Percentiles rank a stretch among this genome's conserved stretches.
These are phyloP conservation scores for Zea luxurians DNA, from an alignment of 176 grass and related monocot species.

Conservation along the genomic window DNA sequence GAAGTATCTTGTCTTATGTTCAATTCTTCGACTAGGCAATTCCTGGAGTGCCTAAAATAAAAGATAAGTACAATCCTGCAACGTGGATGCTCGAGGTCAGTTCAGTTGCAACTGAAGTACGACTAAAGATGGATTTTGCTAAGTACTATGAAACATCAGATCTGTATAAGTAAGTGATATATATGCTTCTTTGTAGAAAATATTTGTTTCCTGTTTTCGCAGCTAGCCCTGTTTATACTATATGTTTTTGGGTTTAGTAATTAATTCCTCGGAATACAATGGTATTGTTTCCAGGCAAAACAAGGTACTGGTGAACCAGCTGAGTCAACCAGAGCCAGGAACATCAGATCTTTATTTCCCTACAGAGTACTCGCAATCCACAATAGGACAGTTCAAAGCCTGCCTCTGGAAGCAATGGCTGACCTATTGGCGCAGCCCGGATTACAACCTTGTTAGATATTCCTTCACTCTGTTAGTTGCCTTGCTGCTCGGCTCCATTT, in stretches of 20 bases:
- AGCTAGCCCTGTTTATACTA: not conserved
- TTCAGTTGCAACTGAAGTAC: conserved; percentile 83
- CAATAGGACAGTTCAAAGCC: conserved; percentile 75
- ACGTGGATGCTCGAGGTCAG: conserved; percentile 98
- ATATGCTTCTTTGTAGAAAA: conserved; percentile 3
- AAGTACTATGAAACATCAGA: conserved; percentile 76
- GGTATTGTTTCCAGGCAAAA: conserved; percentile 58
- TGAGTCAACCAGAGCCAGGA: conserved; percentile 64
- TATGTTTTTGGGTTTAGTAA: conserved; percentile 23
- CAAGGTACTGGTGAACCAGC: conserved; percentile 67
- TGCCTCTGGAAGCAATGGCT: conserved; percentile 97
- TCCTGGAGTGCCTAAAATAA: conserved; percentile 91
- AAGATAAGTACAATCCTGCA: conserved; percentile 95
- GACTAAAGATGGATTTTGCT: conserved; percentile 75
- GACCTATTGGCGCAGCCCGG: conserved; percentile 94
- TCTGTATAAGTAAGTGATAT: conserved; percentile 63
- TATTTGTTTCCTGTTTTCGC: not conserved
- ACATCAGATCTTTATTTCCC: conserved; percentile 80
- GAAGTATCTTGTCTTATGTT: conserved; percentile 12
- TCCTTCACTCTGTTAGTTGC: conserved; percentile 89
- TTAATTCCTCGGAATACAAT: conserved; percentile 26
- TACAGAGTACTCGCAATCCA: conserved; percentile 72
- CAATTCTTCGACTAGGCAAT: conserved; percentile 62
- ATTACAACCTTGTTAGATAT: conserved; percentile 97
- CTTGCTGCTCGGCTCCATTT: conserved; percentile 86